Evolutionary conservation across 2,329 filamentous ascomycete species (phyloP).

Genomic region (Sporothrix schenckii): DNA sequence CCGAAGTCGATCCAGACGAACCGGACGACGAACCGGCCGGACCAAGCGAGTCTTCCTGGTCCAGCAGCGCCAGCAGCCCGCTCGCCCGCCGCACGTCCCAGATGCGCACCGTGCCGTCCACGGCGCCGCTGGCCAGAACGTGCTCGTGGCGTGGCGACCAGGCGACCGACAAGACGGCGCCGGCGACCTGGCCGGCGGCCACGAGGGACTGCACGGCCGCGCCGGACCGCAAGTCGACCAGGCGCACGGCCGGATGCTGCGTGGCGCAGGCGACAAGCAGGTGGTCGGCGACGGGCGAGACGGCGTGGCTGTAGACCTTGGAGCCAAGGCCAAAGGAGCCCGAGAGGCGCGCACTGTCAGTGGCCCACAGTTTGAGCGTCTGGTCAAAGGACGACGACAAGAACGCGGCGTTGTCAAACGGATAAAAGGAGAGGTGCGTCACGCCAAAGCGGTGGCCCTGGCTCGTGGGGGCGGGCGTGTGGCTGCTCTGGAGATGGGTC

Average conservation of each 20-base stretch:
- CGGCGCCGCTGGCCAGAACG: slow-evolving; percentile 79
- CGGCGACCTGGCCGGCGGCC: slow-evolving; percentile 60
- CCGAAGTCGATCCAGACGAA: neutral
- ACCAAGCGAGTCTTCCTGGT: slow-evolving; percentile 81
- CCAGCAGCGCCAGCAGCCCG: slow-evolving; percentile 73
- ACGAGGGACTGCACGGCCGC: slow-evolving; percentile 72
- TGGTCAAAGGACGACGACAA: slow-evolving; percentile 78
- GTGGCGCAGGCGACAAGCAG: slow-evolving; percentile 86
- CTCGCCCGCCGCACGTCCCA: slow-evolving; percentile 86
- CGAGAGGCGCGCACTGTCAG: slow-evolving; percentile 61
- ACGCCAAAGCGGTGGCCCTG: slow-evolving; percentile 67
- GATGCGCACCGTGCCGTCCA: slow-evolving; percentile 78
- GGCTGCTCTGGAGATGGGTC: neutral
- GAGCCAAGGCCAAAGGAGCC: slow-evolving; percentile 69
- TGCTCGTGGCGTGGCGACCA: slow-evolving; percentile 85
- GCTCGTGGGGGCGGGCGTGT: neutral
- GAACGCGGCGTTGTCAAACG: slow-evolving; percentile 75
- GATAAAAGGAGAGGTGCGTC: slow-evolving; percentile 76
- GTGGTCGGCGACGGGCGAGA: slow-evolving; percentile 71
- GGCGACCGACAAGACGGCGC: slow-evolving; percentile 67
- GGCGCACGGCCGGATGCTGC: slow-evolving; percentile 78
- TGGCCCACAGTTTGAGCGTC: slow-evolving; percentile 74
- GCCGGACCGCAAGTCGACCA: slow-evolving; percentile 84
- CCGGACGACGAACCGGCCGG: slow-evolving; percentile 50
- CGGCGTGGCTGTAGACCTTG: slow-evolving; percentile 74